Evolutionary conservation across 1,139 yeast genomes (phyloP), one percentile per base, ranked within the genome.

Genomic region (Blastobotrys indianensis): DNA sequence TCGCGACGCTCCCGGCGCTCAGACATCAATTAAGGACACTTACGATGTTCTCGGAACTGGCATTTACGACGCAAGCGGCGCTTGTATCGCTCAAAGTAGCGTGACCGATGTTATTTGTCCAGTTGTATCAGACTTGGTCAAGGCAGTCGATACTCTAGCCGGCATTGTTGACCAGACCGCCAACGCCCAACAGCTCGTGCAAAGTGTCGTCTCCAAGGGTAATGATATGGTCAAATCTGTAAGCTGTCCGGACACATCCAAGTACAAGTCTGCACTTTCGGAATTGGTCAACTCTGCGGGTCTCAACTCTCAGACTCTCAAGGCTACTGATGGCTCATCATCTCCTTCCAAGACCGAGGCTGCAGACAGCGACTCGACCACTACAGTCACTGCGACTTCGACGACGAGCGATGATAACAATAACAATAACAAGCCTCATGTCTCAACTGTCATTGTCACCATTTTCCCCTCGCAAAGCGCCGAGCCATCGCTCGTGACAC

Each of bases 81-180:
- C 45, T 2, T 41, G 45, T 29, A 23, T 36, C 15, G 13, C 36
- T 3, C 10, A 41, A 9, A 36, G 17, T 10, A 20, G 25, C 20
- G 37, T 31, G 11, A 15, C 11, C 12, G 31, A 35, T 12, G 45
- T 41, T 17, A 36, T 36, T 11, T 41, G 45, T 16, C 45, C 45
- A 3, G 28, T 36, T 9, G 40, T 41, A 2, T 29, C 17, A 7
- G 36, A 36, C 20, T 16, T 41, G 23, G 40, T 32, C 8, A 25
- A 13, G 10, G 35, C 45, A 2, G 40, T 41, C 36, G 32, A 32
- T 12, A 17, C 13, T 16, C 17, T 41, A 13, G 7, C 23, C n/a
- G 29, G 13, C n/a, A 16, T 41, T 13, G 31, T 41, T 7, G 45
- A 41, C 28, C 32, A 23, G 8, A 30, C 40, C 20, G 45, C 45